Conservation (phyloP, 139 green algal species). For the Spirogloea muscicola region DNA sequence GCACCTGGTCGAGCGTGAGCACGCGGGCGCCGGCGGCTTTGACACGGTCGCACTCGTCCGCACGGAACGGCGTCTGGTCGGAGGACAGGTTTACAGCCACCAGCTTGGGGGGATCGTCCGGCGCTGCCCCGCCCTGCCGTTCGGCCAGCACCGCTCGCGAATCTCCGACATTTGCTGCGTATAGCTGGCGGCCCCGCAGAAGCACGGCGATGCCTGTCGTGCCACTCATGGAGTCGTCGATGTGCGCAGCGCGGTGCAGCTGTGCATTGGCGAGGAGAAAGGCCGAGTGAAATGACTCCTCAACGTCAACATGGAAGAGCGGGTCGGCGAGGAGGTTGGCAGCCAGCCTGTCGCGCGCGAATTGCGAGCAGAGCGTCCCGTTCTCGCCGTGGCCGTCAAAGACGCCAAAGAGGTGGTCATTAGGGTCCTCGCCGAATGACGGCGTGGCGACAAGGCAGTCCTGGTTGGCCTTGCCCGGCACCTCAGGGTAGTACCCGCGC, state of each 20-base stretch:
- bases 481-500: conserved; percentile 85
- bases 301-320: conserved; percentile 24
- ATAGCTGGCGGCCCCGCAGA: conserved; percentile 62
- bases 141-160: conserved; percentile 78
- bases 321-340: conserved; percentile 55
- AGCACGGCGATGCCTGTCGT: conserved; percentile 80
- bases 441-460: conserved; percentile 68
- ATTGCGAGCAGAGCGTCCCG: conserved; percentile 48
- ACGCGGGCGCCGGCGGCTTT: conserved; percentile 74
- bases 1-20: conserved; percentile 90
- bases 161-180: conserved; percentile 89
- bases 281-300: conserved; percentile 55
- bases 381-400: conserved; percentile 75
- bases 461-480: conserved; percentile 83
- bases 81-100: conserved; percentile 39
- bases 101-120: too few species aligned
- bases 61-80: conserved; percentile 56
- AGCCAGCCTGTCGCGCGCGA: conserved; percentile 70
- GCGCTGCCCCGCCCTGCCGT: conserved; percentile 26
- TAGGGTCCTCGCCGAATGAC: conserved; percentile 62
- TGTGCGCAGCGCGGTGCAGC: conserved; percentile 60
- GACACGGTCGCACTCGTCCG: conserved; percentile 85
- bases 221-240: conserved; percentile 72
- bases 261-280: conserved; percentile 73
- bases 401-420: conserved; percentile 68